Conservation (phyloP, 257 asterid genomes). For the Fraxinus pennsylvanica region DNA sequence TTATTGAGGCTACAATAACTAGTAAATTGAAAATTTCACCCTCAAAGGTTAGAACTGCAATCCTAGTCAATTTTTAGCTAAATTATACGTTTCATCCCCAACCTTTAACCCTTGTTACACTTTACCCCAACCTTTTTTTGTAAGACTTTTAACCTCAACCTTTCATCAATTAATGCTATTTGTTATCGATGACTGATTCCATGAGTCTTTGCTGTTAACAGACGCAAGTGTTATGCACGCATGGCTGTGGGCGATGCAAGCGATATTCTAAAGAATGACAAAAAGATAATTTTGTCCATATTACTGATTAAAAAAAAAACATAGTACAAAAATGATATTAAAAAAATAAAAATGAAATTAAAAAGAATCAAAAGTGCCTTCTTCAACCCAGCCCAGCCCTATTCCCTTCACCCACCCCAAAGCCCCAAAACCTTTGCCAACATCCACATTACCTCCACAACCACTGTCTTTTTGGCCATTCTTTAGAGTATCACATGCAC, state of each 20-base stretch:
- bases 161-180: neutral
- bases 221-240: neutral
- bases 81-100: neutral
- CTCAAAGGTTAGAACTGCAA: neutral
- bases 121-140: neutral
- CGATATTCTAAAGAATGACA: neutral
- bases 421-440: neutral
- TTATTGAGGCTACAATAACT: neutral
- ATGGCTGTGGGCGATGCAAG: neutral
- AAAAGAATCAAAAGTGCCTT: neutral
- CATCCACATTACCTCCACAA: no score
- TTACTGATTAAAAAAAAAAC: neutral
- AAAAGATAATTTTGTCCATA: neutral
- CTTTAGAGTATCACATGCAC: neutral
- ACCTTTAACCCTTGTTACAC: neutral
- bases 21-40: neutral
- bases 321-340: neutral
- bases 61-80: neutral
- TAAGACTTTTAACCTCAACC: neutral
- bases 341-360: neutral
- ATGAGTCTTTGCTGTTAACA: neutral
- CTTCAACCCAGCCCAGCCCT: neutral
- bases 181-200: neutral
- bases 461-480: neutral
- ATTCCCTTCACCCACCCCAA: neutral